Evolutionary conservation across 306 rosid genomes (phyloP).

Genomic region (Styphnolobium japonicum): DNA sequence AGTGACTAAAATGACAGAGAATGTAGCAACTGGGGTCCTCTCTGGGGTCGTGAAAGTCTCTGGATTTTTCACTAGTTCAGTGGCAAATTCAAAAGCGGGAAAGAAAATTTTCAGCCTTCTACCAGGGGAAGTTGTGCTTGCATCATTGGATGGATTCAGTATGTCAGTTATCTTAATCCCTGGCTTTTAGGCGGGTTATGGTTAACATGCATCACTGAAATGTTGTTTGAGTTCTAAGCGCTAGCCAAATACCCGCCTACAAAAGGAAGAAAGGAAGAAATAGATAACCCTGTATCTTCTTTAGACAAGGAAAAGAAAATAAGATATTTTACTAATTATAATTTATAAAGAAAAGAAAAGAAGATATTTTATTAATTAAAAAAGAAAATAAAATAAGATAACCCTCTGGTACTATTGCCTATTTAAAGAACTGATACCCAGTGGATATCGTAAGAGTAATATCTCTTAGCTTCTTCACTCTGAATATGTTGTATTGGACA

Average conservation of each 20-base stretch:
- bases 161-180: constrained; percentile 39
- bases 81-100: constrained; percentile 73
- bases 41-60: constrained; percentile 83
- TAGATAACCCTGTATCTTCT: not conserved
- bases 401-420: too few relatives aligned
- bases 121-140: constrained; percentile 87
- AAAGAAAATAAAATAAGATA: not conserved
- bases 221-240: not conserved
- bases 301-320: not conserved
- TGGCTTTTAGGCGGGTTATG: not conserved
- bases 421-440: too few relatives aligned
- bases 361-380: not conserved
- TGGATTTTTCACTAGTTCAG: constrained; percentile 67
- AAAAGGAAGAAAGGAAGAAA: constrained; percentile 15
- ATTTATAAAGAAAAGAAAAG: not conserved
- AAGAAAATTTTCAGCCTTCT: constrained; percentile 66
- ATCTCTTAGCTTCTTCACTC: too few relatives aligned
- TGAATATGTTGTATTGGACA: not conserved
- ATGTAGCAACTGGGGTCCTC: constrained; percentile 82
- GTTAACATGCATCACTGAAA: not conserved
- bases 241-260: not conserved
- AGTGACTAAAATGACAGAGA: constrained; percentile 83
- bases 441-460: too few relatives aligned
- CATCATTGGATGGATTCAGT: constrained; percentile 96
- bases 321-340: not conserved